These are phyloP conservation scores for Pseudonectria foliicola DNA, from an alignment of 2,329 filamentous ascomycete genomes.

Conservation along the genomic window DNA sequence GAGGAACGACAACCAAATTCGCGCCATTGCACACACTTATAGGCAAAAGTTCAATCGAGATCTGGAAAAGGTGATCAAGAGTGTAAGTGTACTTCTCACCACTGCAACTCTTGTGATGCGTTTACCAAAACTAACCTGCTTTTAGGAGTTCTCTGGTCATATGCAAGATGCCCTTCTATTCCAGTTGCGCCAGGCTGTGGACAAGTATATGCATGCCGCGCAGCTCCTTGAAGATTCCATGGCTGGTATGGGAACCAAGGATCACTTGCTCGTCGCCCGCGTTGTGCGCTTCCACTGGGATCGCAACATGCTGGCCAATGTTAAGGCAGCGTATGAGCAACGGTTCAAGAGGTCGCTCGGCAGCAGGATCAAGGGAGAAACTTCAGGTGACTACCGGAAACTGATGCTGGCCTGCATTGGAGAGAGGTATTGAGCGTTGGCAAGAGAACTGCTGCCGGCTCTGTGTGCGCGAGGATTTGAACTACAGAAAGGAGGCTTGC, in stretches of 20 bases:
- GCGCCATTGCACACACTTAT: conserved; percentile 73
- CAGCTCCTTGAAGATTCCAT: conserved; percentile 77
- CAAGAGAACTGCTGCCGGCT: too few relatives aligned
- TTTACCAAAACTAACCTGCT: conserved; percentile 1
- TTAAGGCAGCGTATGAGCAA: conserved; percentile 70
- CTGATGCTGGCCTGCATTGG: conserved; percentile 65
- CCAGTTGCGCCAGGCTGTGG: conserved; percentile 69
- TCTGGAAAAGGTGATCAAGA: conserved; percentile 67
- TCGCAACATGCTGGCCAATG: conserved; percentile 61
- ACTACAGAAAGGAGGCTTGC: too few relatives aligned
- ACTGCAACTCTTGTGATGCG: background rate
- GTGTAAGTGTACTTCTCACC: conserved; percentile 34
- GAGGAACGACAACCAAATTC: conserved; percentile 74
- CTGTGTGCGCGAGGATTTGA: too few relatives aligned
- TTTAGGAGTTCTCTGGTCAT: conserved; percentile 76
- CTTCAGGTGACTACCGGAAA: conserved; percentile 73
- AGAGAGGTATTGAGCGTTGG: conserved; percentile 25
- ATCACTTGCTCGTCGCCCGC: conserved; percentile 69
- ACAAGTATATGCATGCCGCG: conserved; percentile 81
- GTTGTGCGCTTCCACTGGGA: conserved; percentile 83
- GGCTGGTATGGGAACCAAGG: conserved; percentile 81
- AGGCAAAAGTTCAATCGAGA: conserved; percentile 61
- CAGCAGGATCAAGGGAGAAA: conserved; percentile 70
- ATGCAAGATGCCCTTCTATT: conserved; percentile 80
- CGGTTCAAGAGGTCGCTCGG: conserved; percentile 62